These are phyloP conservation scores for Moesziomyces parantarcticus DNA, from an alignment of 1,284 basidiomycete genomes.

Conservation along the genomic window DNA sequence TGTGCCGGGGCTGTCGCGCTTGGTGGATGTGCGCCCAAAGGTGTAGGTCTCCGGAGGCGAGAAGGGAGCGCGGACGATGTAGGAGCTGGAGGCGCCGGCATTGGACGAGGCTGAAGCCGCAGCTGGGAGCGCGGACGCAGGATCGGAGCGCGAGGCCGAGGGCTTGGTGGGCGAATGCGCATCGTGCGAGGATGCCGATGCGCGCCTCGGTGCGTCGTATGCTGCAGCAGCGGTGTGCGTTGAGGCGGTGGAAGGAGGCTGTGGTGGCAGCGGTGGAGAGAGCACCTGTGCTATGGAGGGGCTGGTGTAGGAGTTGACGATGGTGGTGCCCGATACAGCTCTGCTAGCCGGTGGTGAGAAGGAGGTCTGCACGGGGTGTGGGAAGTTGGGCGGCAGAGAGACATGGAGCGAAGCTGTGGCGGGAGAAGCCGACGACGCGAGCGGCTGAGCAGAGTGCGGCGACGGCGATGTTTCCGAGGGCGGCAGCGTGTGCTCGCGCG, in stretches of 20 bases:
- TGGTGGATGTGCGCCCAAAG: conserved; percentile 26
- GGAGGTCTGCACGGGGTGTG: conserved; percentile 49
- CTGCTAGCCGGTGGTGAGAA: conserved; percentile 51
- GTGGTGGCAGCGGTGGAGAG: conserved; percentile 22
- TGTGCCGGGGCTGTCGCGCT: conserved; percentile 36
- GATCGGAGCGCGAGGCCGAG: conserved; percentile 6
- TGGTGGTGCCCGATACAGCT: conserved; percentile 16
- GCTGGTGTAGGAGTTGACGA: conserved; percentile 32
- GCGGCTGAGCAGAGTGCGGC: background rate
- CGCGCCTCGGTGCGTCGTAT: background rate
- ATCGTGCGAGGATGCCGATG: background rate
- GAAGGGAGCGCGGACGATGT: conserved; percentile 14
- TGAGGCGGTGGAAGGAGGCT: background rate
- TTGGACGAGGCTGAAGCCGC: conserved; percentile 6
- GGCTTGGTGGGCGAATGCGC: conserved; percentile 15
- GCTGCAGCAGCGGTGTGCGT: too few species aligned
- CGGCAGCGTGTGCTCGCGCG: background rate
- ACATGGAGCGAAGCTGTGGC: conserved; percentile 47
- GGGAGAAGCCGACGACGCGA: conserved; percentile 9
- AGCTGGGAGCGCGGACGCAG: conserved; percentile 1
- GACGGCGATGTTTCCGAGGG: background rate
- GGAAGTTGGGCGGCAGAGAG: conserved; percentile 55
- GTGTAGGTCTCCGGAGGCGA: conserved; percentile 43
- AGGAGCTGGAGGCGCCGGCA: conserved; percentile 10
- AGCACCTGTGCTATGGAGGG: conserved; percentile 43